phyloP scores from a whole-genome alignment of 352 stramenopile genomes.

The Plasmopara muralis region DNA sequence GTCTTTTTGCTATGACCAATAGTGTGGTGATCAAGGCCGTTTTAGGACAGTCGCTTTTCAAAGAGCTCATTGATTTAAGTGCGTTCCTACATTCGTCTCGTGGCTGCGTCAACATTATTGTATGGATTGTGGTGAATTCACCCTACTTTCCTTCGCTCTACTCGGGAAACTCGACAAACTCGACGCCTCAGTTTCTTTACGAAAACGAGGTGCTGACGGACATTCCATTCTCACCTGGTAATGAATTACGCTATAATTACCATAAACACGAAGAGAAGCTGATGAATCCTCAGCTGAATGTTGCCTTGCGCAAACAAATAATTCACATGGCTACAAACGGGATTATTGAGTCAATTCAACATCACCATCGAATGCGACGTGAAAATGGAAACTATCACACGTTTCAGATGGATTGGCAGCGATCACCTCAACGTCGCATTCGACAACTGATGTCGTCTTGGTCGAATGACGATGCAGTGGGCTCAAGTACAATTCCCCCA shows the following conservation, averaged over 20 bases:
- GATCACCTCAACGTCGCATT: constrained; percentile 50
- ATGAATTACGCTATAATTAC: constrained; percentile 8
- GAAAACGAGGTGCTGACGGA: constrained; percentile 7
- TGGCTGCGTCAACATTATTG: constrained; percentile 77
- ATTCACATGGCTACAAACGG: constrained; percentile 86
- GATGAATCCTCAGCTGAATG: constrained; percentile 83
- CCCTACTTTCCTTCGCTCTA: constrained; percentile 39
- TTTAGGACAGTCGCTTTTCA: constrained; percentile 36
- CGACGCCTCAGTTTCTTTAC: constrained; percentile 9
- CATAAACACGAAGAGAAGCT: constrained; percentile 33
- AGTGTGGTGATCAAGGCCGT: constrained; percentile 28
- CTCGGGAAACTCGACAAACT: constrained; percentile 16
- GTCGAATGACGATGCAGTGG: constrained; percentile 26
- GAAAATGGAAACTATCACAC: constrained; percentile 74
- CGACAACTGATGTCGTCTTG: constrained; percentile 39
- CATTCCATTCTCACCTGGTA: constrained; percentile 17
- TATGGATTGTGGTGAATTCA: constrained; percentile 80
- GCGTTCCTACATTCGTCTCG: constrained; percentile 75
- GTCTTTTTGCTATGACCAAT: constrained; percentile 63
- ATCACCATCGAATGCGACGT: constrained; percentile 63
- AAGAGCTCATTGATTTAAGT: constrained; percentile 60
- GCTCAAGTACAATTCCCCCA: constrained; percentile 27
- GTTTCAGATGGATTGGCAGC: constrained; percentile 75
- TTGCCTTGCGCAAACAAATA: constrained; percentile 76
- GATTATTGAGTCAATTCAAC: constrained; percentile 82